Evolutionary conservation across 129 eudicot genomes (phyloP), one percentile per base, ranked within the genome.

Genomic region (Helichrysum umbraculigerum): DNA sequence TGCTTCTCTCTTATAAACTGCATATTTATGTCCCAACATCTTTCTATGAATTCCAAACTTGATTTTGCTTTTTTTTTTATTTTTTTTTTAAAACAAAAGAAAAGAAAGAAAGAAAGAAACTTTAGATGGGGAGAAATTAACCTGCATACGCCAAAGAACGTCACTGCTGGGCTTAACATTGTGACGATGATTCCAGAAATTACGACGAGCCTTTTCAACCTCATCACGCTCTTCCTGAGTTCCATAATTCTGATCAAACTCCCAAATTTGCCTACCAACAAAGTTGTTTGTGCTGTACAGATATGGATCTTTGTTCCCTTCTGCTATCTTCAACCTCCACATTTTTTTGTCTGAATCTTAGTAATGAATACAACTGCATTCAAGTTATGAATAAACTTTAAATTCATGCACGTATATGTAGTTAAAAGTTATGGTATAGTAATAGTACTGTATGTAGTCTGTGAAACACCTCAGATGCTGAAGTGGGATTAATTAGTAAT

Each of bases 1-100:
- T 74, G 56, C 76, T 92, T 92, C 76, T 89, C 97, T 28, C 71
- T 72, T 19, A 89, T 11, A 71, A 83, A 87, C 97, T 92, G 83
- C 86, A 80, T 59, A 21, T 50, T 16, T 19, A 62, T 50, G 29
- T 19, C 58, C 7, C 19, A 51, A 12, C 17, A 51, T 51, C 20
- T 16, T 51, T 16, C 16, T 0, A 47, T 20, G 5, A 25, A 29
- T 20, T 29, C 9, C 17, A 51, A 20, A 62, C 21, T 47, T 50
- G 21, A 1, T 2, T 21, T 44, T n/a, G 4, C 28, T 25, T 25
- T 25, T 25, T 25, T 1, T 25, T 25, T 25, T 25, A 0, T 1
- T 25, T 25, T 25, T 25, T 25, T 25, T 25, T 25, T 25, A 25
- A 25, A 25, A 25, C 28, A 25, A 25, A 25, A 25, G 28, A 25